phyloP scores from a whole-genome alignment of 352 stramenopile species.

The Bremia lactucae region DNA sequence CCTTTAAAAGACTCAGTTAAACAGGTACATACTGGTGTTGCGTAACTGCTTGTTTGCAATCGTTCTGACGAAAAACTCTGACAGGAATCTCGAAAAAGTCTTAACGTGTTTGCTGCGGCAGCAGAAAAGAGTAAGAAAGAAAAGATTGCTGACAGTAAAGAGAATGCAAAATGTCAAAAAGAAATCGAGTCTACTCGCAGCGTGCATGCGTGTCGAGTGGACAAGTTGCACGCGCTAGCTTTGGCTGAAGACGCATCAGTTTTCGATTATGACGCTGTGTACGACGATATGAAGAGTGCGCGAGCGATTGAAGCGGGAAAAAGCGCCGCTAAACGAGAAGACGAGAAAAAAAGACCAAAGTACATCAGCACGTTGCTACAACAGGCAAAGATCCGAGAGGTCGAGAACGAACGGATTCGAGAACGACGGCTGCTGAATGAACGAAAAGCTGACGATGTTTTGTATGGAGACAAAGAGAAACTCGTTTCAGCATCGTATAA shows the following conservation, averaged over 20 bases:
- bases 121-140: constrained; percentile 9
- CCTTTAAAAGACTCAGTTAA: constrained; percentile 26
- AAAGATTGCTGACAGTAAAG: neutral
- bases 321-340: constrained; percentile 35
- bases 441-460: constrained; percentile 64
- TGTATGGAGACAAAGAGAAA: constrained; percentile 84
- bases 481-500: constrained; percentile 88
- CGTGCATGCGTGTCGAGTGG: constrained; percentile 39
- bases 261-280: constrained; percentile 88
- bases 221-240: constrained; percentile 38
- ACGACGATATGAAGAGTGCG: constrained; percentile 71
- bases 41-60: neutral
- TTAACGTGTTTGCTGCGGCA: constrained; percentile 15
- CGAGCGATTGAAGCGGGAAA: constrained; percentile 26
- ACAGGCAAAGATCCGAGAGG: constrained; percentile 83
- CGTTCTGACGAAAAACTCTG: neutral
- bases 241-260: constrained; percentile 70
- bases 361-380: constrained; percentile 87
- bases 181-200: constrained; percentile 40
- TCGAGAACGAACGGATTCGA: constrained; percentile 84
- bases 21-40: constrained; percentile 13
- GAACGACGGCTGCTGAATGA: constrained; percentile 82
- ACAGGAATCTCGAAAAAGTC: constrained; percentile 16
- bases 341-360: constrained; percentile 68
- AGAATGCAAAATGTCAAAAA: constrained; percentile 20